Conservation (phyloP, 2,329 filamentous ascomycete species). For the Didymella pomorum region DNA sequence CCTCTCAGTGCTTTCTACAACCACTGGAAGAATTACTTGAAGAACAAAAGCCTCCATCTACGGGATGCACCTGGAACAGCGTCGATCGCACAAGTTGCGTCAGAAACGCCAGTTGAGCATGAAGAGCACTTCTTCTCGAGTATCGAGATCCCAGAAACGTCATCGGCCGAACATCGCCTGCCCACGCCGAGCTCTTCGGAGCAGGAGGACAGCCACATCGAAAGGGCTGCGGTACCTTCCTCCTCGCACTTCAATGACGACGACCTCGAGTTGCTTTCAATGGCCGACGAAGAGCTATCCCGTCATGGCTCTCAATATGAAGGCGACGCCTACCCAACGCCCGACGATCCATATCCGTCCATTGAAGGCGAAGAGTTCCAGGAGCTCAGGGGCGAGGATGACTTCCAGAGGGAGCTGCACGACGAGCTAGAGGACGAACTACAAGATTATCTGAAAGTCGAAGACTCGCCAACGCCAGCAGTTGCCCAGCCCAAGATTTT, state of each 20-base stretch:
- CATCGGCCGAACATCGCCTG: constrained; percentile 29
- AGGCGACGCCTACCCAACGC: constrained; percentile 14
- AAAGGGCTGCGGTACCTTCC: constrained; percentile 20
- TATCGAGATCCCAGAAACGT: constrained; percentile 13
- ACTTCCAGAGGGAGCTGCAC: constrained; percentile 28
- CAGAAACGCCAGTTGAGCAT: neutral
- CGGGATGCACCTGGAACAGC: neutral
- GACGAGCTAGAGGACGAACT: constrained; percentile 28
- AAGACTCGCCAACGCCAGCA: constrained; percentile 3
- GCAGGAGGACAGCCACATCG: constrained; percentile 21
- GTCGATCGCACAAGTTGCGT: neutral
- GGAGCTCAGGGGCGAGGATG: constrained; percentile 25
- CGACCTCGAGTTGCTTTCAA: constrained; percentile 38
- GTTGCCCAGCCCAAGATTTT: constrained; percentile 7
- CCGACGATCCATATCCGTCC: constrained; percentile 35
- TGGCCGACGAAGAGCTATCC: constrained; percentile 28
- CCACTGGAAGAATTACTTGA: constrained; percentile 29
- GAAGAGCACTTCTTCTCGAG: constrained; percentile 16
- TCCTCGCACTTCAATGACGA: constrained; percentile 38
- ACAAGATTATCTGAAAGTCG: constrained; percentile 20
- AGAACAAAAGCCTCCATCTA: constrained; percentile 19
- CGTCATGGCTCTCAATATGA: constrained; percentile 9
- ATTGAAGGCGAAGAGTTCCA: constrained; percentile 30
- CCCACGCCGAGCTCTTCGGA: constrained; percentile 42
- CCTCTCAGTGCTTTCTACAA: constrained; percentile 22